Base-by-base conservation (phyloP, 306 rosid species). In the Cercis canadensis region DNA sequence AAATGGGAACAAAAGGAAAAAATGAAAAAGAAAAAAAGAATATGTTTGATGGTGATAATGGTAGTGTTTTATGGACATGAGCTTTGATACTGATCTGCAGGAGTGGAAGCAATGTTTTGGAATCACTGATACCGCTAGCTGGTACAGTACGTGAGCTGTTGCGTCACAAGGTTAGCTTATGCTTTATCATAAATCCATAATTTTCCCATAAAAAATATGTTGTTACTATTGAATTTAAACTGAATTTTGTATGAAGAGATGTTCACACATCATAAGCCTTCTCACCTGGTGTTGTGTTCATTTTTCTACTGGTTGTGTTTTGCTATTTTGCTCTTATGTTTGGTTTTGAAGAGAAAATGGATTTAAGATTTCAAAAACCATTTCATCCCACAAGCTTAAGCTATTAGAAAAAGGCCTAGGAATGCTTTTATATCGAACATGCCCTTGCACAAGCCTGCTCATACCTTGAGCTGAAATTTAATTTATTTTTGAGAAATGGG, bases 71-170 rank as follows among this genome's bases (percentile, higher is more conserved):
- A 57, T 49, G 53, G n/a, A 5, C 24, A 29, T 64, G 78, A 58
- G 64, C 76, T 75, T 78, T 78, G 15, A 73, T 70, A 50, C 53
- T 83, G 59, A 67, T 44, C 75, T 83, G 66, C 84, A 94, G 99
- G 92, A 81, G 75, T 68, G 97, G 85, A 74, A 82, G 83, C 80
- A 83, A 91, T 74, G 71, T 79, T 73, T 65, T 89, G 72, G 87
- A 83, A 65, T 85, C 96, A 55, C 87, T 83, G 63, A 62, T 83
- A 65, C 97, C 96, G 6, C 76, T 89, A 19, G 89, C 89, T 82
- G 81, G 43, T 68, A 83, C 83, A 39, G 79, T 84, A 51, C 88
- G 82, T 29, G 88, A 89, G 81, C 92, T 85, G 52, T 67, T 91
- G 57, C 82, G 52, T 62, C 86, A 83, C 65, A 94, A 94, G 97